Percentiles rank a stretch among this genome's conserved stretches.
Conservation (phyloP, 2,329 filamentous ascomycete species). For the Exserohilum rostratum region DNA sequence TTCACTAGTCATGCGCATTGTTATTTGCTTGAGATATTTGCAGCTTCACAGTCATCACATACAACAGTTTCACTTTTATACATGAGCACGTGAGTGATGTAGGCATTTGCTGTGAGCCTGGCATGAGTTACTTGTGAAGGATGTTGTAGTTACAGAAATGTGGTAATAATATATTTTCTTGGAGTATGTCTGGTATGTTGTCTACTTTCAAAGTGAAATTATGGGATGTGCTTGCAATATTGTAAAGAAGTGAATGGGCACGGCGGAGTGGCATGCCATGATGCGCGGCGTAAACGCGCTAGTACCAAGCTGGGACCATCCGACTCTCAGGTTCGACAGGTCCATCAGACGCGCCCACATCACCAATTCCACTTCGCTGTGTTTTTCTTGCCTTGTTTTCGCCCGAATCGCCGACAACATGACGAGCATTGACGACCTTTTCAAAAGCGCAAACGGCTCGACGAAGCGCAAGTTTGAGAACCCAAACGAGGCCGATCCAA, state of each 20-base stretch:
- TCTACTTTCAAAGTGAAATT: background rate
- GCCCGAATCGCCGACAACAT: constrained; percentile 43
- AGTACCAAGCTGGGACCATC: constrained; percentile 10
- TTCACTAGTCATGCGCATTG: no score
- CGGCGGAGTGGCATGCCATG: background rate
- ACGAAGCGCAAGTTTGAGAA: constrained; percentile 66
- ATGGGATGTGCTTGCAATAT: background rate
- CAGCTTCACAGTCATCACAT: no score
- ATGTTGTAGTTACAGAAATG: no score
- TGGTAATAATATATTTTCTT: no score
- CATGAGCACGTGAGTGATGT: no score
- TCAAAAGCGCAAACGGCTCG: constrained; percentile 61
- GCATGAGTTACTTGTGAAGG: no score
- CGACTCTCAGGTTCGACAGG: constrained; percentile 2
- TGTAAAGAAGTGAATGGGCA: background rate
- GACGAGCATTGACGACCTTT: constrained; percentile 67
- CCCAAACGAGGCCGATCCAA: constrained; percentile 60
- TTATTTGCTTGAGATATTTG: no score
- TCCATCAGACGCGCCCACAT: constrained; percentile 7
- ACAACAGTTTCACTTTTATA: no score
- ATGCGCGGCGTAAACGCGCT: constrained; percentile 4
- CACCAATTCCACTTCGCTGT: constrained; percentile 5
- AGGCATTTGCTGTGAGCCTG: no score
- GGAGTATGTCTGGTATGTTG: no score
- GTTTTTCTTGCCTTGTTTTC: background rate